Base-by-base conservation (phyloP, 192 early-diverging fungal genomes). In the Paraglomus brasilianum region DNA sequence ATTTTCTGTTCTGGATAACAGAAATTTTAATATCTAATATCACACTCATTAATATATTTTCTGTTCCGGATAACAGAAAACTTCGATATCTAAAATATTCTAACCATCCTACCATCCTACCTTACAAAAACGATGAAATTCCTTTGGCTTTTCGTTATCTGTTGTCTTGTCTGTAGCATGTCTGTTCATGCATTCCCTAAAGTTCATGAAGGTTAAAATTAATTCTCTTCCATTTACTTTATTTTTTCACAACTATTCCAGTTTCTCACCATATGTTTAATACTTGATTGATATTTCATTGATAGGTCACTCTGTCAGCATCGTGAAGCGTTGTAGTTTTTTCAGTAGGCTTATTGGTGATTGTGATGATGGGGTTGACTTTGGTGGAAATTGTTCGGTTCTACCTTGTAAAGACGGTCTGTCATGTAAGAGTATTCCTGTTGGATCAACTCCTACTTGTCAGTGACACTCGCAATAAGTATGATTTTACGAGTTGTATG, bases 21-120 rank as follows among this genome's bases (percentile, higher is more conserved):
- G 30, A 30, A 2, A 30, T 30, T 3, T 30, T 2, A 30, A 30
- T 30, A n/a, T 14, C 52, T 53, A 53, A 53, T 53, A 53, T 53
- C 30, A 51, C 64, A 4, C 48, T 66, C 47, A 46, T 66, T 66
- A 51, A 66, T 5, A 66, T 24, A 42, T 49, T 66, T 50, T 66
- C 49, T 66, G 64, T 66, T 66, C 64, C 52, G 64, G 64, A 66
- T 66, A 66, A 66, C 64, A 66, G 64, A 45, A 51, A 66, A 51
- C 52, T 66, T 66, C 36, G 48, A 53, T 53, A 53, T 53, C 52
- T 53, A 53, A 53, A n/a, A n/a, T n/a, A n/a, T n/a, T 50, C 24
- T 66, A 51, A 52, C 46, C 38, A 7, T 1, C 62, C 13, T 65
- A 65, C 62, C 62, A 65, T 38, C 41, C 62, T 65, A 49, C 24